phyloP scores from a whole-genome alignment of 2,329 filamentous ascomycete species.

The Alternaria infectoria region DNA sequence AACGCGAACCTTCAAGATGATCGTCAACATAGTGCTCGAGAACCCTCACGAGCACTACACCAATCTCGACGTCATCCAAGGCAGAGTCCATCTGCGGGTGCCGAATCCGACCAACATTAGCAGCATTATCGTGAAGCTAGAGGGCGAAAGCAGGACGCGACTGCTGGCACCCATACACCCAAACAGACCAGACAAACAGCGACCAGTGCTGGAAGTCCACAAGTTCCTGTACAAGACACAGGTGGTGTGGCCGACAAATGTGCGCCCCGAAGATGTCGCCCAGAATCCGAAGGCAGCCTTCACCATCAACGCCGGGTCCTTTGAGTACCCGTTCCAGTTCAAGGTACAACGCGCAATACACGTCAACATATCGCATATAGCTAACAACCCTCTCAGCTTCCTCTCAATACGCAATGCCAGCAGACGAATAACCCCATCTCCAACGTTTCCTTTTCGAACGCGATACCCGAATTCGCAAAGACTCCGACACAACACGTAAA shows the following conservation, averaged over 20 bases:
- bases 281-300: conserved; percentile 55
- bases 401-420: conserved; percentile 74
- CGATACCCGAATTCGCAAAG: conserved; percentile 53
- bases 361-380: neutral
- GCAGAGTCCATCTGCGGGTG: conserved; percentile 57
- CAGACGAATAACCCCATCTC: conserved; percentile 46
- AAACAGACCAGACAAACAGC: conserved; percentile 51
- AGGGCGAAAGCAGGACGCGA: conserved; percentile 77
- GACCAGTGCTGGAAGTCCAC: conserved; percentile 58
- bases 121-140: conserved; percentile 77
- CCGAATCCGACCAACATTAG: conserved; percentile 54
- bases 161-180: conserved; percentile 60
- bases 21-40: conserved; percentile 70
- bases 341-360: conserved; percentile 62
- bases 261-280: conserved; percentile 46
- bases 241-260: conserved; percentile 72
- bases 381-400: conserved; percentile 45
- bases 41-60: conserved; percentile 74
- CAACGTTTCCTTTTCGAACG: conserved; percentile 52
- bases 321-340: conserved; percentile 80
- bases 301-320: conserved; percentile 70
- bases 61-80: conserved; percentile 76
- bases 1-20: conserved; percentile 26
- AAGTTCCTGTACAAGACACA: conserved; percentile 76
- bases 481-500: conserved; percentile 71